Evolutionary conservation across 106 monocot genomes (phyloP).

Genomic region (Dendrobium huoshanense): DNA sequence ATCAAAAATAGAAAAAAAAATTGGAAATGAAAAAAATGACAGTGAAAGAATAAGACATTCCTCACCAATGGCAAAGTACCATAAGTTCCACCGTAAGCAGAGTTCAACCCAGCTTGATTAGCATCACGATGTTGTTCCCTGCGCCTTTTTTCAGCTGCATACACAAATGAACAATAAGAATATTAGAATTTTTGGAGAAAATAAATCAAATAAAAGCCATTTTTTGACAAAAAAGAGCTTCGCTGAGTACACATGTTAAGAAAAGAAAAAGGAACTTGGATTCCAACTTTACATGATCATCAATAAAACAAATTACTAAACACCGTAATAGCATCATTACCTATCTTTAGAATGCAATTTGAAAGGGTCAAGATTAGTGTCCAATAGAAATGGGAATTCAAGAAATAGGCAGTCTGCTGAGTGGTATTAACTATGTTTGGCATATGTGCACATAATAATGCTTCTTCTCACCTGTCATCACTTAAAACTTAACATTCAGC

Average conservation of each 20-base stretch:
- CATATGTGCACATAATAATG: background rate
- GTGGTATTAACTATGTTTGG: background rate
- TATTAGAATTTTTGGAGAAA: background rate
- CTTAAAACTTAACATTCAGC: background rate
- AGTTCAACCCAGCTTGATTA: slow-evolving; percentile 42
- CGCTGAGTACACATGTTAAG: background rate
- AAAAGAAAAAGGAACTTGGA: background rate
- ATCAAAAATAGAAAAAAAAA: background rate
- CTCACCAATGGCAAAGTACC: slow-evolving; percentile 70
- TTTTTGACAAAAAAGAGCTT: background rate
- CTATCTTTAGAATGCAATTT: background rate
- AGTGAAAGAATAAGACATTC: background rate
- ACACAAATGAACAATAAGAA: background rate
- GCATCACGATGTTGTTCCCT: slow-evolving; percentile 71
- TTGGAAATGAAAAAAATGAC: too few relatives aligned
- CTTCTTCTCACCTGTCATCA: background rate
- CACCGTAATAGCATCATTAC: background rate
- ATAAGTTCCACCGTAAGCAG: slow-evolving; percentile 66
- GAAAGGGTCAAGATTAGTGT: background rate
- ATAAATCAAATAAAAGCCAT: background rate
- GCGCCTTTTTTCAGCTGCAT: slow-evolving; percentile 75
- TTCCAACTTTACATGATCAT: background rate
- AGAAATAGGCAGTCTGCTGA: background rate
- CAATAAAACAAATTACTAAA: background rate
- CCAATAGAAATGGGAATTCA: background rate